These are phyloP conservation scores for Ilyonectria robusta DNA, from an alignment of 2,329 filamentous ascomycete species.

Conservation along the genomic window DNA sequence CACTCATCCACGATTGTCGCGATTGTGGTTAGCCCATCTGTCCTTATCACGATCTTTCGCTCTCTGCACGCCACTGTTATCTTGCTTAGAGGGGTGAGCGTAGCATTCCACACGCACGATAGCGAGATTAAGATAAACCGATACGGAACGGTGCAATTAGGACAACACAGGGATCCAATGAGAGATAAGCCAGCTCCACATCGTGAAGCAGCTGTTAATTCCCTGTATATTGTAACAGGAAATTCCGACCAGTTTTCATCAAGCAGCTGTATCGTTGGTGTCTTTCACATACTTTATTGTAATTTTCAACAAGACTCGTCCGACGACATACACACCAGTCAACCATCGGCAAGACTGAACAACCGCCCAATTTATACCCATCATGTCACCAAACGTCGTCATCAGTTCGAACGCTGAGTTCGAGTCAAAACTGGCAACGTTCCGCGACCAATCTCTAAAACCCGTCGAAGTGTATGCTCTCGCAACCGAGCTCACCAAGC, in stretches of 20 bases:
- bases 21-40: neutral
- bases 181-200: neutral
- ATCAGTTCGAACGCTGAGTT: neutral
- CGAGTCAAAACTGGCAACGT: slow-evolving; percentile 14
- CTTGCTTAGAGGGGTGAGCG: neutral
- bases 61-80: neutral
- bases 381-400: neutral
- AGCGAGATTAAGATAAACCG: neutral
- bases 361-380: neutral
- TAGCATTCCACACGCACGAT: neutral
- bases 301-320: neutral
- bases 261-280: neutral
- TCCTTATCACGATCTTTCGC: neutral
- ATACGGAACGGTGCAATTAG: neutral
- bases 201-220: neutral
- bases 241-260: neutral
- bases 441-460: slow-evolving; percentile 33
- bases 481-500: slow-evolving; percentile 41
- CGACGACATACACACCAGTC: neutral
- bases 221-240: neutral
- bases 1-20: neutral
- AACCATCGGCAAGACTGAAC: neutral
- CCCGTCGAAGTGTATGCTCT: slow-evolving; percentile 39
- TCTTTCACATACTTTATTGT: neutral
- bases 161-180: neutral